Evolutionary conservation across 768 basidiomycete species (phyloP).

Genomic region (Lactifluus echinatus): DNA sequence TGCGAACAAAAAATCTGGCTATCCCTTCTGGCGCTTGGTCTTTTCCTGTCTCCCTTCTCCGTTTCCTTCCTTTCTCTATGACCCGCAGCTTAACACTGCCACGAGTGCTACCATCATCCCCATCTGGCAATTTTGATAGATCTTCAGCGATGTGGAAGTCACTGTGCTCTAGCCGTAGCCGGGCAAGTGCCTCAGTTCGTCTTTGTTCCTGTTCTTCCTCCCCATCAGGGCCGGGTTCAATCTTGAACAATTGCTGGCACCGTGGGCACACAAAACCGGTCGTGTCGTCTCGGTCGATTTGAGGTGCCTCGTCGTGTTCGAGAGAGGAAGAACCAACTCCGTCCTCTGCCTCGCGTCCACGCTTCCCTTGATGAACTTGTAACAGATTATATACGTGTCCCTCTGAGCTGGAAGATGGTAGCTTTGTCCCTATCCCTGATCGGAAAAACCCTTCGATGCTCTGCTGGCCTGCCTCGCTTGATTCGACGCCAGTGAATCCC

Average conservation of each 20-base stretch:
- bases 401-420: background rate
- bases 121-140: slow-evolving; percentile 40
- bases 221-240: slow-evolving; percentile 23
- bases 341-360: slow-evolving; percentile 14
- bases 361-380: slow-evolving; percentile 20
- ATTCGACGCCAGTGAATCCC: slow-evolving; percentile 71
- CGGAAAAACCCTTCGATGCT: slow-evolving; percentile 85
- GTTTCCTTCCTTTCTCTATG: slow-evolving; percentile 20
- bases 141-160: slow-evolving; percentile 89
- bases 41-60: slow-evolving; percentile 26
- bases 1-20: slow-evolving; percentile 38
- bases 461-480: slow-evolving; percentile 68
- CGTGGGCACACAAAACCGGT: slow-evolving; percentile 6
- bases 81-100: slow-evolving; percentile 12
- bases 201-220: slow-evolving; percentile 25
- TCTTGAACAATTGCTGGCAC: background rate
- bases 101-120: slow-evolving; percentile 22
- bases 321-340: background rate
- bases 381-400: background rate
- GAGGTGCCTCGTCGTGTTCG: background rate
- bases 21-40: slow-evolving; percentile 30
- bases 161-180: slow-evolving; percentile 60
- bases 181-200: slow-evolving; percentile 29
- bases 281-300: background rate
- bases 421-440: slow-evolving; percentile 22